Base-by-base conservation (phyloP, 768 basidiomycete species). In the Leucocoprinus leucothites region DNA sequence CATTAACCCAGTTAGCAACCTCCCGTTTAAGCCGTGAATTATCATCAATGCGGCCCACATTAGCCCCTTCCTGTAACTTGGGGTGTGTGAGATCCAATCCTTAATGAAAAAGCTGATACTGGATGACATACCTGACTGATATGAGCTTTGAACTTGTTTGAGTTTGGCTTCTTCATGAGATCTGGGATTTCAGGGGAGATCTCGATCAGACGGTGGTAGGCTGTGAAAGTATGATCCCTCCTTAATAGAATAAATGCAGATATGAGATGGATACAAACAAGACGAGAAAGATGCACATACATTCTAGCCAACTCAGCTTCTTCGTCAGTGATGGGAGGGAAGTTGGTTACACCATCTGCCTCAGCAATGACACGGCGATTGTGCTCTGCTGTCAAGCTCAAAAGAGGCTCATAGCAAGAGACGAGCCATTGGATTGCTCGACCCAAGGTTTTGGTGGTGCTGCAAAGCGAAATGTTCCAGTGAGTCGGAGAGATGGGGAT, bases 41-140 rank as follows among this genome's bases (percentile, higher is more conserved):
- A 40, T 71, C 63, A 34, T 69, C 66, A 26, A 56, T 57, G 13
- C 60, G 51, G 0, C 65, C 67, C 19, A 60, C 60, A 38, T 61
- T 61, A 1, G 61, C 65, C 8, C 69, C 68, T 18, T 51, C 43
- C 14, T 60, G 57, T n/a, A 70, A 52, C 69, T 70, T 3, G 11
- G 14, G 24, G 5, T 9, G 31, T 5, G 31, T 31, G 6, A 31
- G 11, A 31, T 11, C 31, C 11, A 31, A n/a, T n/a, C n/a, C n/a
- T n/a, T n/a, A n/a, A n/a, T 31, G 31, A 31, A 5, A 11, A 11
- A 31, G 31, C 11, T 31, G 31, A 31, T 22, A 26, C n/a, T n/a
- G n/a, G 11, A 5, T 34, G 14, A 24, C 25, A 45, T 22, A 53
- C 52, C 52, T 22, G 46, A 9, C 11, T 24, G 38, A n/a, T 28